Conservation (phyloP, 768 basidiomycete species). For the Suillus spraguei region DNA sequence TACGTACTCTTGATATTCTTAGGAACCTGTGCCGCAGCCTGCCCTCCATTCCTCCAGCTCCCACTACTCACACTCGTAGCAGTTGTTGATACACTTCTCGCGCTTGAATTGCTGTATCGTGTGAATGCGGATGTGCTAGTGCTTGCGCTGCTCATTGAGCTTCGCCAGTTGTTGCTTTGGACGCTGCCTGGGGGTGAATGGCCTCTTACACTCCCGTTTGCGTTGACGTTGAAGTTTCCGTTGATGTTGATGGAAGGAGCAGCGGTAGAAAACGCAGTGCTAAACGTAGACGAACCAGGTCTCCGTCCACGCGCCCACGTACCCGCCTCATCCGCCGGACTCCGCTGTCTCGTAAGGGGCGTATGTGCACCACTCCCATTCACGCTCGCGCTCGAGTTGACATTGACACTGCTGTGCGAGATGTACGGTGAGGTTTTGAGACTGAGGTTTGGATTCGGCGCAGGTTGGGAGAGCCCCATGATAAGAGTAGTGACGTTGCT, state of each 20-base stretch:
- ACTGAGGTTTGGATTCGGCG: constrained; percentile 19
- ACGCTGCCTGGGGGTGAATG: constrained; percentile 12
- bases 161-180: constrained; percentile 65
- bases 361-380: constrained; percentile 14
- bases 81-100: constrained; percentile 74
- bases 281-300: constrained; percentile 22
- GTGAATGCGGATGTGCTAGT: constrained; percentile 65
- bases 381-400: constrained; percentile 11
- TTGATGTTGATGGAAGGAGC: constrained; percentile 19
- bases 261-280: constrained; percentile 18
- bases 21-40: constrained; percentile 40
- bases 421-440: not conserved
- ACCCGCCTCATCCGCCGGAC: constrained; percentile 43
- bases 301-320: constrained; percentile 56
- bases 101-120: constrained; percentile 69
- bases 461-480: constrained; percentile 63
- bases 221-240: too few relatives aligned
- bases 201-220: constrained; percentile 9
- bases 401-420: not conserved
- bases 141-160: constrained; percentile 72
- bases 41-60: constrained; percentile 35
- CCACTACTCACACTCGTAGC: constrained; percentile 78
- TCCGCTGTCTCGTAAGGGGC: constrained; percentile 35
- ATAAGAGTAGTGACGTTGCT: constrained; percentile 77
- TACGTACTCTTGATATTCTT: constrained; percentile 84